phyloP scores from a whole-genome alignment of 2,329 filamentous ascomycete species.

The Ceratocystis ficicola region DNA sequence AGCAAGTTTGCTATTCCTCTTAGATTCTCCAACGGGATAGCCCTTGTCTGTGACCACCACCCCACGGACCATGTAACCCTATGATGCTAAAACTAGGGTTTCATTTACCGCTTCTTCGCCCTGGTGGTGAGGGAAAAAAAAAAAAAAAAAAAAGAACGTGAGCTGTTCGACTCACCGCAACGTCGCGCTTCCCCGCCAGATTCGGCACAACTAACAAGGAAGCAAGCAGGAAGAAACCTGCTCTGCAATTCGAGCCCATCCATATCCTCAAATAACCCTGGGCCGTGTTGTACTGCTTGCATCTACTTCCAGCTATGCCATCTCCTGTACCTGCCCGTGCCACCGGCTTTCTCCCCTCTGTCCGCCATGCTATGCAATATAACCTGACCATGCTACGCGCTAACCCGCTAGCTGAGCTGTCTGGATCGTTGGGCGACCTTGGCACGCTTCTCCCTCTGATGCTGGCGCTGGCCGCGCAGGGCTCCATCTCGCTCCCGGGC shows the following conservation, averaged over 20 bases:
- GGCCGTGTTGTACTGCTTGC: background rate
- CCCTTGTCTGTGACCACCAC: background rate
- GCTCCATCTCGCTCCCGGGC: constrained; percentile 66
- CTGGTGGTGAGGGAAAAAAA: background rate
- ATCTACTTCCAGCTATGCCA: background rate
- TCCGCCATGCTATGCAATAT: constrained; percentile 32
- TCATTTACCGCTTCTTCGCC: background rate
- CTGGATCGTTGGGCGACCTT: constrained; percentile 75
- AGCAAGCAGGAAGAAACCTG: background rate
- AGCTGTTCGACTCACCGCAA: background rate
- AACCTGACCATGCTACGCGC: constrained; percentile 39
- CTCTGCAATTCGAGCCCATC: background rate
- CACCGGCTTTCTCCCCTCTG: background rate
- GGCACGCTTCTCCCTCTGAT: constrained; percentile 83
- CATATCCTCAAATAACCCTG: background rate
- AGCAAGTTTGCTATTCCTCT: background rate
- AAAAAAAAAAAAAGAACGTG: too few relatives aligned
- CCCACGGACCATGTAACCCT: background rate
- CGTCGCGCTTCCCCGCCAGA: background rate
- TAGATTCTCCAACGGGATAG: background rate
- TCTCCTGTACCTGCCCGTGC: background rate
- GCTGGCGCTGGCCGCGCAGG: constrained; percentile 68
- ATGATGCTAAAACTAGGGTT: background rate
- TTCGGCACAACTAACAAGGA: too few relatives aligned
- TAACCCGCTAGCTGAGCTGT: constrained; percentile 57